A percentile compares a stretch with the other conserved stretches of the same genome.
Conservation (phyloP, 1,284 basidiomycete genomes). For the Veloboletus limbatus region DNA sequence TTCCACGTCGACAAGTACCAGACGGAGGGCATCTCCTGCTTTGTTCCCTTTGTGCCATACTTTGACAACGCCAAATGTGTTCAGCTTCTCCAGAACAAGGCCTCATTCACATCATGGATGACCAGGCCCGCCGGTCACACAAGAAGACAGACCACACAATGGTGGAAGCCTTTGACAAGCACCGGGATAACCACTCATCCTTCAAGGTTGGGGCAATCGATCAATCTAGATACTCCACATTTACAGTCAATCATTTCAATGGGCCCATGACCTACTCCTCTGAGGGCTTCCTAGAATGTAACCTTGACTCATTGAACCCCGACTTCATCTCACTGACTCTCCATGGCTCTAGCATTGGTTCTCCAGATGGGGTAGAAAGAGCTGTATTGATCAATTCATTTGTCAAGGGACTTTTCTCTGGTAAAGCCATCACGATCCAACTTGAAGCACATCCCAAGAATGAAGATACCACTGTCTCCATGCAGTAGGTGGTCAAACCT, state of each 20-base stretch:
- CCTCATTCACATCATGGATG: slow-evolving; percentile 96
- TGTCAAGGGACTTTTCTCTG: slow-evolving; percentile 86
- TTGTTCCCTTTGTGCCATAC: slow-evolving; percentile 74
- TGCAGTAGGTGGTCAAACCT: no score
- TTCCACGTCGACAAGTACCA: slow-evolving; percentile 78
- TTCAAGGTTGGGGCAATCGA: slow-evolving; percentile 82
- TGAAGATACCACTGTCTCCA: slow-evolving; percentile 93
- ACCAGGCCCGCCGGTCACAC: slow-evolving; percentile 82
- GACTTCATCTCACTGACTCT: slow-evolving; percentile 93
- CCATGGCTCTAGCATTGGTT: no score
- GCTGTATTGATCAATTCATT: slow-evolving; percentile 86
- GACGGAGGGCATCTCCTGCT: slow-evolving; percentile 76
- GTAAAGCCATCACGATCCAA: slow-evolving; percentile 87
- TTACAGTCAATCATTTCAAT: slow-evolving; percentile 91
- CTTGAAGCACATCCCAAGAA: slow-evolving; percentile 86
- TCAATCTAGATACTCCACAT: slow-evolving; percentile 79
- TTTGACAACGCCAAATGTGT: slow-evolving; percentile 93
- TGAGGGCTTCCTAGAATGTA: slow-evolving; percentile 86
- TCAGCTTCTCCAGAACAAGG: slow-evolving; percentile 82
- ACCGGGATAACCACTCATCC: slow-evolving; percentile 90
- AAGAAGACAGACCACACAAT: slow-evolving; percentile 94
- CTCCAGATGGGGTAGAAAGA: slow-evolving; percentile 58
- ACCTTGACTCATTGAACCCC: slow-evolving; percentile 86
- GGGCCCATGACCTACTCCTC: slow-evolving; percentile 90
- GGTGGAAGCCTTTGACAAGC: slow-evolving; percentile 91